A percentile compares a stretch with the other conserved stretches of the same genome.
phyloP scores from a whole-genome alignment of 805 yeast genomes.

The Monosporozyma aquatica region DNA sequence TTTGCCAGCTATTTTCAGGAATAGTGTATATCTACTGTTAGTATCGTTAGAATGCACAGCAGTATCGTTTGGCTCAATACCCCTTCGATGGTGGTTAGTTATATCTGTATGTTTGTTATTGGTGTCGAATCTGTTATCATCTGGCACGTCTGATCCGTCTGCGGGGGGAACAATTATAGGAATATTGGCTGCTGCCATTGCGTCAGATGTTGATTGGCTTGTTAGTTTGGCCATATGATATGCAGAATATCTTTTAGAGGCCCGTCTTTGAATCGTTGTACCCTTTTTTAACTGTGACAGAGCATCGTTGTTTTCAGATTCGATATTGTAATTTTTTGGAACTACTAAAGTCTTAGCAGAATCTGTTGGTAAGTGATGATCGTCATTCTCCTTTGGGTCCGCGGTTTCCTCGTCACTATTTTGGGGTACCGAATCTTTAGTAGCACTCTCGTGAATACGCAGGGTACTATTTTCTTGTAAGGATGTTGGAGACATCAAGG shows the following conservation, averaged over 20 bases:
- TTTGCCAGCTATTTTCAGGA: constrained; percentile 41
- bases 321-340: constrained; percentile 6
- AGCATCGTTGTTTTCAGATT: constrained; percentile 40
- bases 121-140: background rate
- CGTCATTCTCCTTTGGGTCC: too few species aligned
- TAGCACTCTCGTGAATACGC: background rate
- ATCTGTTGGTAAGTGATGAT: background rate
- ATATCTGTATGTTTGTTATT: background rate
- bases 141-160: background rate
- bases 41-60: background rate
- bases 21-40: constrained; percentile 32
- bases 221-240: constrained; percentile 79
- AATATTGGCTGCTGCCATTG: constrained; percentile 17
- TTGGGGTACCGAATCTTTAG: background rate
- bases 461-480: background rate
- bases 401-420: background rate
- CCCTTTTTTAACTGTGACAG: constrained; percentile 72
- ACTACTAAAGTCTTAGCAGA: background rate
- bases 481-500: background rate
- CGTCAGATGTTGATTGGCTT: constrained; percentile 32
- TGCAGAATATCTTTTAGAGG: constrained; percentile 88
- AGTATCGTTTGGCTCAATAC: too few species aligned
- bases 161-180: constrained; percentile 2
- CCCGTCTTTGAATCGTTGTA: constrained; percentile 79
- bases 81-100: too few species aligned